phyloP scores from a whole-genome alignment of 441 rosid species.

The Dalechampia spathulata region DNA sequence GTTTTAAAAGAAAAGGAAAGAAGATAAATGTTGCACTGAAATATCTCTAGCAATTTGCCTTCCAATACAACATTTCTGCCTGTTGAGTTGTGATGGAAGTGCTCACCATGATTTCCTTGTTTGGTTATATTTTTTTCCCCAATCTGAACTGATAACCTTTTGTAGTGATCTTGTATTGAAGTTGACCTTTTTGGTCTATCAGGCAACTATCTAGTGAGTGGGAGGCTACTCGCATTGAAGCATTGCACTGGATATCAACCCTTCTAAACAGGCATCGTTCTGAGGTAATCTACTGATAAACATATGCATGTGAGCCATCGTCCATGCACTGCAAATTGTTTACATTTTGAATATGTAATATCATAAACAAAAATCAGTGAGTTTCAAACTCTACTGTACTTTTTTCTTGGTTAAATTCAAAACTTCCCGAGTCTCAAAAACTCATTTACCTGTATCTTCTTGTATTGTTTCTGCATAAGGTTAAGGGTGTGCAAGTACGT shows the following conservation, averaged over 20 bases:
- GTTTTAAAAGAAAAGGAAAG: too few relatives aligned
- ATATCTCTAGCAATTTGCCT: conserved; percentile 13
- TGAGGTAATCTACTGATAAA: conserved; percentile 52
- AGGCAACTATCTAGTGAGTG: conserved; percentile 86
- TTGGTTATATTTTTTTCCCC: neutral
- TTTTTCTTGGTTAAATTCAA: too few relatives aligned
- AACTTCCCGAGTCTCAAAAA: too few relatives aligned
- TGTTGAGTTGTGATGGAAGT: conserved; percentile 14
- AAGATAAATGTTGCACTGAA: conserved; percentile 1
- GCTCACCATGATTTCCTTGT: neutral
- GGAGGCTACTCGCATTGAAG: conserved; percentile 98
- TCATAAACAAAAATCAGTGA: neutral
- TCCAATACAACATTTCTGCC: too few relatives aligned
- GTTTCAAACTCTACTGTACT: too few relatives aligned
- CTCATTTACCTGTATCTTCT: too few relatives aligned
- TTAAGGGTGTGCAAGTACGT: too few relatives aligned
- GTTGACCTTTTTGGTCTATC: conserved; percentile 24
- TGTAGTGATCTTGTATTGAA: conserved; percentile 12
- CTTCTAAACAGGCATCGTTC: conserved; percentile 78
- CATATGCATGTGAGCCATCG: neutral
- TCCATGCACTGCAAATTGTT: neutral
- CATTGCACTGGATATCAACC: conserved; percentile 94
- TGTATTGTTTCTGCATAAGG: too few relatives aligned
- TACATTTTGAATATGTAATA: neutral
- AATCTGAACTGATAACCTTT: conserved; percentile 12